Evolutionary conservation across 2,329 filamentous ascomycete species (phyloP), one percentile per base, ranked within the genome.

Genomic region (Penicillium sp.): DNA sequence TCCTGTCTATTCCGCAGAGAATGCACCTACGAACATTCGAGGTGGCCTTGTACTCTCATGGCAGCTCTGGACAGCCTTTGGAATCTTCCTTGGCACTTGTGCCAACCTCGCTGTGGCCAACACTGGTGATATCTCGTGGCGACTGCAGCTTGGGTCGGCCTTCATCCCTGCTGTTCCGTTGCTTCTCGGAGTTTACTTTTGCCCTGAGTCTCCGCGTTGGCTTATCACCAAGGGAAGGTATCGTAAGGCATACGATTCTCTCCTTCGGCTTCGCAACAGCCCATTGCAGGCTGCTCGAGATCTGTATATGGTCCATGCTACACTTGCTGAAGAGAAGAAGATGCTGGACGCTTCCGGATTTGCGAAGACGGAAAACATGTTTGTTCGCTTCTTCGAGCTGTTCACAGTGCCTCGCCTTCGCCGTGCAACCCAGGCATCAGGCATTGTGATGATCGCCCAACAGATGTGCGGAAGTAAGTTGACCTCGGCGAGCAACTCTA

Each of bases 1-100:
- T 0, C 83, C 83, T 0, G 79, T 86, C 31, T 85, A 79, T 64
- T 81, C 82, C 0, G 82, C 83, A 0, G 83, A 85, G 60, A 83
- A 81, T 59, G 74, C 81, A 0, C 83, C 83, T 0, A 77, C 82
- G 1, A 73, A 75, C n/a, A 83, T 85, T 58, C 80, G 83, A 4
- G 83, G 83, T 10, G 82, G 79, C 5, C 69, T 85, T 4, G 82
- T 84, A 41, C 84, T 83, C 80, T 80, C 76, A 0, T 85, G 82
- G 81, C 83, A 85, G 69, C 70, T 85, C 17, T 86, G 78, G 11
- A 75, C 73, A 45, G 75, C 71, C 8, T 81, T 76, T 43, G 75
- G 75, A 12, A 77, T 77, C 43, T 71, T 77, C 50, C 54, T 77
- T 31, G 79, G 79, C 2, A 75, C 73, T 15, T 76, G 70, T 38